Percentiles rank a stretch among this genome's conserved stretches.
These are phyloP conservation scores for Selaginella moellendorffii DNA, from an alignment of 75 land plant species.

Conservation along the genomic window DNA sequence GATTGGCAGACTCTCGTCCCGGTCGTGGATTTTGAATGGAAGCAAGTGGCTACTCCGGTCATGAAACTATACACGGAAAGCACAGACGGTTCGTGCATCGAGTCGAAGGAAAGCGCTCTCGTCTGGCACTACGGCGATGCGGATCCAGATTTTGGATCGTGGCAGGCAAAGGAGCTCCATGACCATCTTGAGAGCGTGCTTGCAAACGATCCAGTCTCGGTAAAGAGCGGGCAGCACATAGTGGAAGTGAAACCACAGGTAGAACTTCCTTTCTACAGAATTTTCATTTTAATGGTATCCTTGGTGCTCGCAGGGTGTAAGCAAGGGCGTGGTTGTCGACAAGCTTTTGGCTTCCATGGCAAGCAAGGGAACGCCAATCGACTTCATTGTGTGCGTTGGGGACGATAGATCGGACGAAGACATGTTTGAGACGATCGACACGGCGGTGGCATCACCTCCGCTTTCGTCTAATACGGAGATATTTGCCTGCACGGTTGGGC, in stretches of 20 bases:
- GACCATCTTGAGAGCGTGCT: constrained; percentile 32
- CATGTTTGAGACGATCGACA: constrained; percentile 60
- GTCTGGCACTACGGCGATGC: constrained; percentile 10
- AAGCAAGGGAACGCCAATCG: constrained; percentile 36
- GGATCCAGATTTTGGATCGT: constrained; percentile 10
- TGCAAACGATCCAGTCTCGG: constrained; percentile 28
- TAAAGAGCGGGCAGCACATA: constrained; percentile 28
- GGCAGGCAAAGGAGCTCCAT: constrained; percentile 21
- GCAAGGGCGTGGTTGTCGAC: constrained; percentile 57
- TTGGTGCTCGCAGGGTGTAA: constrained; percentile 75
- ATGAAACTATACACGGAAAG: constrained; percentile 41
- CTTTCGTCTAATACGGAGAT: constrained; percentile 53
- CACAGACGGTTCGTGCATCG: constrained; percentile 50
- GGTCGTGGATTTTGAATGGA: constrained; percentile 30
- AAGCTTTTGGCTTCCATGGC: constrained; percentile 44
- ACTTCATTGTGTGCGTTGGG: constrained; percentile 76
- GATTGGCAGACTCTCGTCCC: constrained; percentile 10
- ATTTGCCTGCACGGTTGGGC: constrained; percentile 69
- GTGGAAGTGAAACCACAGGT: constrained; percentile 30
- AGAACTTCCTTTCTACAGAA: neutral
- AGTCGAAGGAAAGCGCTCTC: constrained; percentile 27
- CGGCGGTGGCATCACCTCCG: constrained; percentile 25
- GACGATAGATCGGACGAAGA: constrained; percentile 76
- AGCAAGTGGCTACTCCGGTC: constrained; percentile 36
- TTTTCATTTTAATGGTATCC: no score